Conservation (phyloP, 345 rosid genomes). For the Eucalyptus melliodora region DNA sequence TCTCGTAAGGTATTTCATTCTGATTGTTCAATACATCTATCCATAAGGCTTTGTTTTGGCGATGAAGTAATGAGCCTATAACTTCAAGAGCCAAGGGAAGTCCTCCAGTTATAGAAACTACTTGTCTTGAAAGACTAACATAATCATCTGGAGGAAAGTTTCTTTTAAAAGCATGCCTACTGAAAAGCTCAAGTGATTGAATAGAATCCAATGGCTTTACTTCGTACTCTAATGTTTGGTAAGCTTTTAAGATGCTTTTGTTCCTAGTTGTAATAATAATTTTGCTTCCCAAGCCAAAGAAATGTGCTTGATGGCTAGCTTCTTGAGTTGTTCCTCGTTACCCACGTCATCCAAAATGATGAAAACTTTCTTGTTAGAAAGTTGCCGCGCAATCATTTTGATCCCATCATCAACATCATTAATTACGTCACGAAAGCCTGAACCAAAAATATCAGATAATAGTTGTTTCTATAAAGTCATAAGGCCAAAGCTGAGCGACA, state of each 20-base stretch:
- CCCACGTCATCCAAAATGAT: accelerated
- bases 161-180: background rate
- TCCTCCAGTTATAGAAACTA: background rate
- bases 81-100: background rate
- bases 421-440: accelerated
- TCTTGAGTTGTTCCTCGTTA: background rate
- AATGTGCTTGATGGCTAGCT: background rate
- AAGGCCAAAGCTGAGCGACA: accelerated
- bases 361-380: background rate
- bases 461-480: background rate
- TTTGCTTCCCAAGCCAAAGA: background rate
- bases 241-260: background rate
- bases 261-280: background rate
- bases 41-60: background rate
- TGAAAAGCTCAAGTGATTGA: background rate
- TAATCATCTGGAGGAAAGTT: background rate
- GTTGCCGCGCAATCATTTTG: accelerated
- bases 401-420: background rate
- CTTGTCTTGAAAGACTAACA: background rate
- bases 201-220: accelerated
- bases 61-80: background rate
- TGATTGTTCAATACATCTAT: accelerated
- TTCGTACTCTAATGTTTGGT: background rate
- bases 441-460: accelerated
- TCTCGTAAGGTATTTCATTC: accelerated